phyloP scores from a whole-genome alignment of 495 filamentous ascomycete genomes.

The Apodospora peruviana region DNA sequence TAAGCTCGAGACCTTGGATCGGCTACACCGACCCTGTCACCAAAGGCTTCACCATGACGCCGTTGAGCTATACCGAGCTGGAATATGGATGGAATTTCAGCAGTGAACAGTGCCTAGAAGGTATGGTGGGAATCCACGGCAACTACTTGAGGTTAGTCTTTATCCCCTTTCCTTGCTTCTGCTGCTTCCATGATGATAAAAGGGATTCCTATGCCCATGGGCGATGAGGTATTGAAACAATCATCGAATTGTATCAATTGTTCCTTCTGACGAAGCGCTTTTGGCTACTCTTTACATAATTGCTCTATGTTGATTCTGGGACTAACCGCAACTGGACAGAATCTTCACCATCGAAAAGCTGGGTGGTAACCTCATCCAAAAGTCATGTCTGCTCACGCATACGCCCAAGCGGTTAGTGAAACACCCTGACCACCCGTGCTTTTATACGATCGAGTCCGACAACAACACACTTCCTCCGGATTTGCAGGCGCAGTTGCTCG shows the following conservation, averaged over 20 bases:
- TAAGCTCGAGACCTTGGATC: conserved; percentile 88
- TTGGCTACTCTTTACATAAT: neutral
- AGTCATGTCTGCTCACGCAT: conserved; percentile 82
- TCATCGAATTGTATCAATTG: conserved; percentile 35
- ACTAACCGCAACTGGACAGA: conserved; percentile 41
- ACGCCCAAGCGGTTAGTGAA: conserved; percentile 84
- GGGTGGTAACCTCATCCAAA: conserved; percentile 78
- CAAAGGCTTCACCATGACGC: conserved; percentile 84
- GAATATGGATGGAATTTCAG: conserved; percentile 96
- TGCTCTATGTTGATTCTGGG: neutral
- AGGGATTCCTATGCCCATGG: conserved; percentile 39
- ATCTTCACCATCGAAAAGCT: conserved; percentile 89
- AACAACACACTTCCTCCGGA: conserved; percentile 77
- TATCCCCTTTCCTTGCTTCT: conserved; percentile 17
- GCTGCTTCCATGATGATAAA: conserved; percentile 62
- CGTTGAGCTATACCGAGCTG: conserved; percentile 78
- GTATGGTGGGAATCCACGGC: conserved; percentile 92
- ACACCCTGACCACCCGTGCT: conserved; percentile 80
- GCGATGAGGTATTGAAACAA: conserved; percentile 42
- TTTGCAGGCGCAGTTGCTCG: conserved; percentile 63
- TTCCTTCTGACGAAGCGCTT: conserved; percentile 46
- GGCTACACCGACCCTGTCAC: conserved; percentile 82
- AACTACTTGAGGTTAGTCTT: conserved; percentile 76
- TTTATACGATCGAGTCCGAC: conserved; percentile 91
- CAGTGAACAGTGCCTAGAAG: conserved; percentile 85